Conservation (phyloP, 163 green algal species). For the Prototheca wickerhamii region DNA sequence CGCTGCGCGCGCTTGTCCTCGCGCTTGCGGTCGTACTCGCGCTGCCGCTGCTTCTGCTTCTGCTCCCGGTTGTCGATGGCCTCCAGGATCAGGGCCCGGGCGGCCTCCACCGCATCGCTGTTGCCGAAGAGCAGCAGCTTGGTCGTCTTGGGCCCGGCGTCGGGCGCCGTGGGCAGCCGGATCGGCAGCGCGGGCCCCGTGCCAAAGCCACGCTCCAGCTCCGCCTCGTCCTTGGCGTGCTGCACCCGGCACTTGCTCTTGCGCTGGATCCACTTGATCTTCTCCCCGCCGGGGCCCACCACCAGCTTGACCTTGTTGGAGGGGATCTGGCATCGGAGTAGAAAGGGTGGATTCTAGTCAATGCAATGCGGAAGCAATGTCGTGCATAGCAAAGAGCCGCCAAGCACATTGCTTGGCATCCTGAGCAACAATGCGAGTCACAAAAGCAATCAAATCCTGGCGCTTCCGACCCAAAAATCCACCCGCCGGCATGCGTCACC, state of each 20-base stretch:
- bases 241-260: constrained; percentile 73
- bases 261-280: constrained; percentile 75
- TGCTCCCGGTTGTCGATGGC: constrained; percentile 80
- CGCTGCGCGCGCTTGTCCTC: constrained; percentile 45
- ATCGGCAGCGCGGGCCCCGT: not conserved
- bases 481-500: constrained; percentile 6
- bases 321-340: constrained; percentile 38
- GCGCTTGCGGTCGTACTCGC: constrained; percentile 81
- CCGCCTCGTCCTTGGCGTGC: constrained; percentile 17
- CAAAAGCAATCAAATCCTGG: not conserved
- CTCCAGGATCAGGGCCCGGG: constrained; percentile 66
- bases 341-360: not conserved
- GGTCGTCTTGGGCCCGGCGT: constrained; percentile 31
- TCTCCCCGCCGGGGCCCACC: constrained; percentile 64
- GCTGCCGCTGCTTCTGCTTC: constrained; percentile 78
- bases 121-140: constrained; percentile 74
- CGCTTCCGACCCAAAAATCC: not conserved
- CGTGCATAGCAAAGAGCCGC: too few relatives aligned
- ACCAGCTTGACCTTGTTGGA: constrained; percentile 79
- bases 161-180: not conserved
- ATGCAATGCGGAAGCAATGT: too few relatives aligned
- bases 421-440: not conserved
- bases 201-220: constrained; percentile 5
- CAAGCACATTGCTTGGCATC: too few relatives aligned
- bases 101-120: constrained; percentile 45